Evolutionary conservation across 768 basidiomycete species (phyloP), one percentile per base, ranked within the genome.

Genomic region (Russula earlei): DNA sequence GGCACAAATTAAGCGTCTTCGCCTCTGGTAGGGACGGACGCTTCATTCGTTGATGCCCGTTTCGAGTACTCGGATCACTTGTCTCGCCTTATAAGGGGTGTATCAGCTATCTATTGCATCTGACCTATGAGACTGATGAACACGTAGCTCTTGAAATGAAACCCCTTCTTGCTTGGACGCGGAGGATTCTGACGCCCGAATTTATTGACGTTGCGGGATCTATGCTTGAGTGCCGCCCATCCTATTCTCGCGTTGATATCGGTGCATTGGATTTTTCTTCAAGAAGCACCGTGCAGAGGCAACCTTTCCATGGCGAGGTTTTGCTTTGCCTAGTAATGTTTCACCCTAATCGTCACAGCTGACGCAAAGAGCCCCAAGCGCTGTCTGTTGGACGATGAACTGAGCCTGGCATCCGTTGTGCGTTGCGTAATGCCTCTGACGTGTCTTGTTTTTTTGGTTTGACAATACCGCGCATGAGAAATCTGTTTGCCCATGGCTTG

Each of bases 161-260:
- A n/a, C n/a, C n/a, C 12, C n/a, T 36, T 10, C 36, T 41, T 27
- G 17, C 12, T 33, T 19, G 29, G 27, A 29, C 17, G 25, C 37
- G 15, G 55, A 25, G 29, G 37, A 40, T 46, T 24, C 37, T 22
- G 27, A 22, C 17, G 4, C 25, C 43, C 17, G 37, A 29, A 11
- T 41, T 24, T 33, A 22, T 46, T 22, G 38, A 34, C 15, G 24
- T 46, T 10, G 14, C 44, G 22, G 12, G 29, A 19, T 47, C 31
- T 41, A 29, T 19, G 8, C 9, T 52, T n/a, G 4, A 24, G 22
- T 56, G 10, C 17, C 22, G 34, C 31, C 19, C 11, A 43, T 37
- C 19, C 25, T 31, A 48, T 43, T 53, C 46, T 58, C 27, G 45
- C 29, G 29, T 41, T 45, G 49, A 47, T 42, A 42, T 48, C n/a